Evolutionary conservation across 768 basidiomycete genomes (phyloP).

Genomic region (Suillus discolor): DNA sequence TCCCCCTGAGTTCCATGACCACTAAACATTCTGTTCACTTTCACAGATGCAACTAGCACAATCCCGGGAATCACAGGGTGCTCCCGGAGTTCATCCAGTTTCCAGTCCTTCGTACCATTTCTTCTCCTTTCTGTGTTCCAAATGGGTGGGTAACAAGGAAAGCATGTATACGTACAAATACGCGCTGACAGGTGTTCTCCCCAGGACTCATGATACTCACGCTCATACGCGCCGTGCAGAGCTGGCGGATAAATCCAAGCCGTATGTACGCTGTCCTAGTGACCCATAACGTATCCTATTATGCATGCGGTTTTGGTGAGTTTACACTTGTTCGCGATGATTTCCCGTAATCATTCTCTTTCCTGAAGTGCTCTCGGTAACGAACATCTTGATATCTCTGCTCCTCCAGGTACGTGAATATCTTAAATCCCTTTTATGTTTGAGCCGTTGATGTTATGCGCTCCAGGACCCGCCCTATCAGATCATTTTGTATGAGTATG

Average conservation of each 20-base stretch:
- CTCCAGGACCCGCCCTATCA: not conserved
- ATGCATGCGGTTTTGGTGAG: not conserved
- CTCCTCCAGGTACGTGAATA: not conserved
- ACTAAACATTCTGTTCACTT: not conserved
- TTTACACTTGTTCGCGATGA: not conserved
- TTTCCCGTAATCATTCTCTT: not conserved
- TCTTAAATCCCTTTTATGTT: not conserved
- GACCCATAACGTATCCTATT: not conserved
- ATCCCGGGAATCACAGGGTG: constrained; percentile 2
- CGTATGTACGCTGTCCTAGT: not conserved
- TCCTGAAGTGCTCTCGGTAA: not conserved
- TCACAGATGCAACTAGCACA: not conserved
- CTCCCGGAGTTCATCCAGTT: not conserved
- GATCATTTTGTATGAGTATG: not conserved
- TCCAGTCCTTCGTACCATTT: not conserved
- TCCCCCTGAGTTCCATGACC: not conserved
- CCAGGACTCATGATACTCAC: not conserved
- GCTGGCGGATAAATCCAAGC: not conserved
- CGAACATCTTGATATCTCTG: not conserved
- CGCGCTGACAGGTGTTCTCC: not conserved
- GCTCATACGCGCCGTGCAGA: not conserved
- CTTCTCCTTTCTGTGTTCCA: not conserved
- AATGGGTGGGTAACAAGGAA: not conserved
- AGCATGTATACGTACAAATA: too few relatives aligned
- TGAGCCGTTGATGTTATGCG: not conserved